Base-by-base conservation (phyloP, 139 green algal genomes). In the Axilococcus clingmanii region DNA sequence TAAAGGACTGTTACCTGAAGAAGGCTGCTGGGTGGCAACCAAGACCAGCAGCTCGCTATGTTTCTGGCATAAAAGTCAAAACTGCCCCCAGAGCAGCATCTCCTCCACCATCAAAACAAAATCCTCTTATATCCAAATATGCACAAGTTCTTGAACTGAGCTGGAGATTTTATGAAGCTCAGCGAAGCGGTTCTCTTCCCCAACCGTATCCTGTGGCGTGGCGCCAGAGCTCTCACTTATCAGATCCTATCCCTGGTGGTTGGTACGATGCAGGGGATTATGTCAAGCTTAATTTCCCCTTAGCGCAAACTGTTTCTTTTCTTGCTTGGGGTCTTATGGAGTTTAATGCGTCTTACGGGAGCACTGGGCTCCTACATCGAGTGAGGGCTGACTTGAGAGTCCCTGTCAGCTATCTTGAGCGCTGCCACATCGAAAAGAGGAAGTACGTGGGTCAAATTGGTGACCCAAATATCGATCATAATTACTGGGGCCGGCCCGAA, bases 291-390 rank as follows among this genome's bases (percentile, higher is more conserved):
- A 55, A 54, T 46, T 80, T 86, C 43, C 73, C 77, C 3, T 55
- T 80, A 36, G 69, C 66, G 5, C 75, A 69, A 28, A 65, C 72
- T 20, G 32, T 69, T 9, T 46, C 52, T 20, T 53, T 72, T 35
- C 61, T 86, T 44, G 60, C 68, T 8, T 84, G 66, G 73, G 66
- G 73, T 30, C 24, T 78, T 3, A 45, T 85, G 2, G 69, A 86
- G 38, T 85, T 79, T 50, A 34, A 54, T 6, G 46, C 49, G 16
- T 63, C 40, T 3, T 72, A 76, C 24, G 27, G 37, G 8, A 30
- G 28, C 20, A 20, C 48, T 19, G 63, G 49, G 12, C 16, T 46
- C 19, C 24, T 44, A 29, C n/a, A n/a, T n/a, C n/a, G 62, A 22
- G 20, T 15, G 29, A 48, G 29, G 40, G 35, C 14, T 5, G 53